Evolutionary conservation across 805 yeast genomes (phyloP), one percentile per base, ranked within the genome.

Genomic region (Candida stauntonica): DNA sequence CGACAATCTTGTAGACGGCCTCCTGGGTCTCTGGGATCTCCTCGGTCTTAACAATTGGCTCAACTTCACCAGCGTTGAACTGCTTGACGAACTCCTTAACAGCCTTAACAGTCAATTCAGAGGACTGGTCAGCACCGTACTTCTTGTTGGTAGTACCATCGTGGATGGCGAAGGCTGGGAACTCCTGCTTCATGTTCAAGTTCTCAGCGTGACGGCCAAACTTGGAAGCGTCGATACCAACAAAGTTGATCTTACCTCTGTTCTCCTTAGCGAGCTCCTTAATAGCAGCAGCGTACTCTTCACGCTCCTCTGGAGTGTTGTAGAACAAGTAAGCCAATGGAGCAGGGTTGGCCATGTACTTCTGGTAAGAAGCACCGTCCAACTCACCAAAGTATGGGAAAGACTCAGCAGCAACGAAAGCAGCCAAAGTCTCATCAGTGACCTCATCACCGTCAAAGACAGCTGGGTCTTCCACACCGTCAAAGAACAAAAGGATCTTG

Each of bases 321-420:
- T 85, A 87, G 70, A 93, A 93, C 62, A 84, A 79, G 73, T 89
- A 91, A 38, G 86, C 94, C 50, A 93, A 66, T 46, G 99, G 99
- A 40, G 78, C 48, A 26, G 77, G 73, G 43, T 88, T 67, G 40
- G 71, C 65, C 73, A 86, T 77, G 71, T 89, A 93, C 29, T 70
- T 58, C 63, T 73, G 68, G 73, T 82, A 93, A 47, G 93, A 81
- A 37, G 75, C 70, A 49, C 93, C 88, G 55, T 78, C 79, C 48
- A 91, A 77, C 64, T 89, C 96, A 57, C 95, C 96, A 53, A 89
- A 81, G 54, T 75, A 71, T 41, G 97, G 96, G 60, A 84, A 73
- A 34, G 81, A 63, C 67, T 88, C 93, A 49, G 65, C 61, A 38
- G 64, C 62, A 27, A 61, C 47, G 58, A 66, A 66, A 14, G 50